A percentile compares a stretch with the other conserved stretches of the same genome.
phyloP scores from a whole-genome alignment of 2,329 filamentous ascomycete genomes.

The Trichoderma asperellum region DNA sequence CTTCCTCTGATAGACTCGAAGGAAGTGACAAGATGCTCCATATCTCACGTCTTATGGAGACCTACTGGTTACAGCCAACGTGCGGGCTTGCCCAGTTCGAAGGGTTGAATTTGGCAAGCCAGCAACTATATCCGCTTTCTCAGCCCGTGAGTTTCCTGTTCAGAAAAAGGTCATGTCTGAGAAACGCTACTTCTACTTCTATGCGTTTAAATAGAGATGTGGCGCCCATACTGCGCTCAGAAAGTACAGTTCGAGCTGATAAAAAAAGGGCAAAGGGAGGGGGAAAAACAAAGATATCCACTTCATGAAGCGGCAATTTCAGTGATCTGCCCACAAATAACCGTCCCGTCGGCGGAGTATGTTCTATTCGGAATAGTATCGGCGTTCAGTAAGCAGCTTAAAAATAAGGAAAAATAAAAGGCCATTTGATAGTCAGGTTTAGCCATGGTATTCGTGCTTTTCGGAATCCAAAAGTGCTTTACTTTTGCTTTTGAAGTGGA shows the following conservation, averaged over 20 bases:
- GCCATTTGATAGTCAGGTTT: neutral
- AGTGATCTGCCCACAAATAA: slow-evolving; percentile 24
- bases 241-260: neutral
- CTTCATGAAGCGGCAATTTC: neutral
- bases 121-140: neutral
- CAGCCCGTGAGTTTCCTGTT: neutral
- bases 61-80: neutral
- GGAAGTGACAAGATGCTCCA: neutral
- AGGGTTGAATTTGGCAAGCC: neutral
- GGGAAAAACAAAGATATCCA: neutral
- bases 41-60: neutral
- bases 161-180: neutral
- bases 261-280: neutral
- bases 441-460: neutral
- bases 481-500: neutral
- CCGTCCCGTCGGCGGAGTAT: slow-evolving; percentile 13
- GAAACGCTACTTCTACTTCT: neutral
- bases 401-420: neutral
- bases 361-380: neutral
- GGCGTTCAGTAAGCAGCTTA: slow-evolving; percentile 5
- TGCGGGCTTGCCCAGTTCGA: neutral
- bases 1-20: neutral
- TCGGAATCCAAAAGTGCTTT: neutral
- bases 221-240: neutral
- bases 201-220: neutral